Percentiles rank a stretch among this genome's conserved stretches.
Conservation (phyloP, 495 filamentous ascomycete genomes). For the Xylaria grammica region DNA sequence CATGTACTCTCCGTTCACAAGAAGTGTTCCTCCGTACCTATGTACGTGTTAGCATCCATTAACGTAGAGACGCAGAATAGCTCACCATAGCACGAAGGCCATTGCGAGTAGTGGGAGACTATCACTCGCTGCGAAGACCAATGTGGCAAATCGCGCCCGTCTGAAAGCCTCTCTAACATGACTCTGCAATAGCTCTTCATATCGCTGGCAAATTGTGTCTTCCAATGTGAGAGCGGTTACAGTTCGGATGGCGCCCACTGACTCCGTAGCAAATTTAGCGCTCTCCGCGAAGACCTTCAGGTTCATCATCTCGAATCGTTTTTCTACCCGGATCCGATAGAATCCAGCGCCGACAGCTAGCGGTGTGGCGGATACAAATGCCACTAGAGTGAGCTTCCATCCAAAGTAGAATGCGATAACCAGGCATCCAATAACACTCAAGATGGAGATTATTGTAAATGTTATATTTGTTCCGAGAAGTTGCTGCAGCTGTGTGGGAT, state of each 20-base stretch:
- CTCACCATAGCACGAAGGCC: conserved; percentile 65
- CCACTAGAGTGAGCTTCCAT: conserved; percentile 61
- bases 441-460: conserved; percentile 53
- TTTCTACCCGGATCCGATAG: conserved; percentile 58
- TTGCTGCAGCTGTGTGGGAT: conserved; percentile 67
- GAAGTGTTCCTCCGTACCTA: conserved; percentile 51
- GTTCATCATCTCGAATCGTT: conserved; percentile 57
- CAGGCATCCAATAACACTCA: conserved; percentile 55
- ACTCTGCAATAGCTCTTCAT: conserved; percentile 53
- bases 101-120: conserved; percentile 59
- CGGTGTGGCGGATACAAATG: conserved; percentile 55
- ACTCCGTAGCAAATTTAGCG: conserved; percentile 62
- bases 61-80: background rate
- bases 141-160: conserved; percentile 55
- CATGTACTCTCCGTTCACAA: conserved; percentile 47
- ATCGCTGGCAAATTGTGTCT: conserved; percentile 53
- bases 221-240: conserved; percentile 62
- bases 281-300: conserved; percentile 59
- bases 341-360: conserved; percentile 56
- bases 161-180: conserved; percentile 58
- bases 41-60: background rate
- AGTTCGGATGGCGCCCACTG: conserved; percentile 60
- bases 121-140: conserved; percentile 57
- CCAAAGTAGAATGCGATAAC: conserved; percentile 60
- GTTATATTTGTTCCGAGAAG: conserved; percentile 62